A percentile compares a stretch with the other conserved stretches of the same genome.
These are phyloP conservation scores for Diaporthe citriasiana DNA, from an alignment of 2,329 filamentous ascomycete genomes.

Conservation along the genomic window DNA sequence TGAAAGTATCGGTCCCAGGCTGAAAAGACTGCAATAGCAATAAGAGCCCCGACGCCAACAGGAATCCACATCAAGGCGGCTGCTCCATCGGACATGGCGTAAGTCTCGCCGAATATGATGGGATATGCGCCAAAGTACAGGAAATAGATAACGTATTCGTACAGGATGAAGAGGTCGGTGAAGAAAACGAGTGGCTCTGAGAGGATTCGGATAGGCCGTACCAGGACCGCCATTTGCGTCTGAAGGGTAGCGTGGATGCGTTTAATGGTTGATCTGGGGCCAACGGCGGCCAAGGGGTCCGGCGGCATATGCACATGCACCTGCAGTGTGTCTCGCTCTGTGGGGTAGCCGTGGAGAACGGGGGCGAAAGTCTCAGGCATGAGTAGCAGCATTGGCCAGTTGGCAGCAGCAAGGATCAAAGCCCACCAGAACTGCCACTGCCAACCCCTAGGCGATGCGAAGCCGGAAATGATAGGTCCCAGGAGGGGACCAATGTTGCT, in stretches of 20 bases:
- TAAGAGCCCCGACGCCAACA: constrained; percentile 73
- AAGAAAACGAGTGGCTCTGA: constrained; percentile 81
- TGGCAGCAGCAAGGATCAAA: constrained; percentile 75
- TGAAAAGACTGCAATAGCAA: constrained; percentile 53
- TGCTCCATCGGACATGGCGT: constrained; percentile 73
- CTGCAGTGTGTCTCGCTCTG: no score
- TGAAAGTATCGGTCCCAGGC: constrained; percentile 52
- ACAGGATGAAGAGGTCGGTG: constrained; percentile 77
- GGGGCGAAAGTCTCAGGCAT: constrained; percentile 64
- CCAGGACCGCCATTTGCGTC: constrained; percentile 67
- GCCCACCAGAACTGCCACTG: constrained; percentile 79
- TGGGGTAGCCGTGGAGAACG: not conserved
- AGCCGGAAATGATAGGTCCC: constrained; percentile 75
- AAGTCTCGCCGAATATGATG: constrained; percentile 75
- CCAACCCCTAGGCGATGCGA: constrained; percentile 71
- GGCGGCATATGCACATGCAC: not conserved
- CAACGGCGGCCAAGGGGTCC: not conserved
- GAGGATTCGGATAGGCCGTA: constrained; percentile 75
- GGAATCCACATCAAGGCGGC: constrained; percentile 78
- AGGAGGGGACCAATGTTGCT: constrained; percentile 76
- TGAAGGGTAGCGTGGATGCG: constrained; percentile 43
- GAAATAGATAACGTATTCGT: constrained; percentile 76
- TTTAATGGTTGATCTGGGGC: constrained; percentile 49
- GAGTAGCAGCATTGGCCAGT: constrained; percentile 70
- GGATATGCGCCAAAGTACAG: constrained; percentile 85